A percentile compares a stretch with the other conserved stretches of the same genome.
These are phyloP conservation scores for Dendrobium officinale DNA, from an alignment of 106 monocot species.

Conservation along the genomic window DNA sequence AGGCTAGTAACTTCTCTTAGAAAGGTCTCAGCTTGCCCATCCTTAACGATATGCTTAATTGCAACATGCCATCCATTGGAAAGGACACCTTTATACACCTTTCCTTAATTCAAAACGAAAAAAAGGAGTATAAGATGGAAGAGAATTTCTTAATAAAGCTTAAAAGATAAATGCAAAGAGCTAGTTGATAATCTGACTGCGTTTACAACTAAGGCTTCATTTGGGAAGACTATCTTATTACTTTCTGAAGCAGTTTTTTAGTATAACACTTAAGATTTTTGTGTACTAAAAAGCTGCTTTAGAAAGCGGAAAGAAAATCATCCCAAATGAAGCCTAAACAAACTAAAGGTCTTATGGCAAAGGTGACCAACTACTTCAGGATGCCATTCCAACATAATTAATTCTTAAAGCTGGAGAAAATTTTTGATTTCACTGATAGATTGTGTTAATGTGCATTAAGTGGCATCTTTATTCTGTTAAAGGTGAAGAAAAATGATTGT, in stretches of 20 bases:
- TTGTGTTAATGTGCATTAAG: no score
- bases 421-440: no score
- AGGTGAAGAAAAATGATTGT: no score
- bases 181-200: neutral
- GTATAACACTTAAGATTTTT: no score
- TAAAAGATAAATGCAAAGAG: neutral
- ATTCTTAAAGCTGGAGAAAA: no score
- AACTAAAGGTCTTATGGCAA: neutral
- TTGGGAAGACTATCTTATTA: no score
- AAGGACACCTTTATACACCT: constrained; percentile 60
- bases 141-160: neutral
- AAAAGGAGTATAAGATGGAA: neutral
- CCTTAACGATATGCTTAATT: constrained; percentile 50
- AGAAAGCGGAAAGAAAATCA: no score
- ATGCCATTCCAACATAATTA: no score
- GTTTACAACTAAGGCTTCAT: neutral
- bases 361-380: no score
- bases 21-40: constrained; percentile 51
- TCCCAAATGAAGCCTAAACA: neutral
- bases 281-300: no score
- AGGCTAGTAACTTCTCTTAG: constrained; percentile 49
- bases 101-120: constrained; percentile 25
- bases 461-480: no score
- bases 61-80: constrained; percentile 46
- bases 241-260: no score